phyloP scores from a whole-genome alignment of 805 yeast genomes.

The Myxozyma neotropica region DNA sequence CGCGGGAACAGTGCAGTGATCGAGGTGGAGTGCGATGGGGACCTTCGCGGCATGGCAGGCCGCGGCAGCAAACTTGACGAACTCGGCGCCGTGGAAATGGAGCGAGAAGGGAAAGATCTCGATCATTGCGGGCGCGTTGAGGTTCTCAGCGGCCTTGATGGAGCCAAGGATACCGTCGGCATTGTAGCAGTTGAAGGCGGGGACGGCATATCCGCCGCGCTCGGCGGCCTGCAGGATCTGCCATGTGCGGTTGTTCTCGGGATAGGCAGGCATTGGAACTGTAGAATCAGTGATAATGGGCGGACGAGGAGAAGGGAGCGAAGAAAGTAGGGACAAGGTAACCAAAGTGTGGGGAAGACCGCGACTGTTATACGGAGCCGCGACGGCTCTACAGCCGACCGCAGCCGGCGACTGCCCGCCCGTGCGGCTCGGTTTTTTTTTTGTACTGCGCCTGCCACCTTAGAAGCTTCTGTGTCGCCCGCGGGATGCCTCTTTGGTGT shows the following conservation, averaged over 20 bases:
- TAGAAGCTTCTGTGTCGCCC: neutral
- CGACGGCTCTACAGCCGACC: slow-evolving; percentile 8
- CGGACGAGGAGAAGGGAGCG: neutral
- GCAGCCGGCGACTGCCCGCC: slow-evolving; percentile 10
- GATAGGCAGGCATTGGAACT: slow-evolving; percentile 22
- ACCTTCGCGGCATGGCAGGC: slow-evolving; percentile 42
- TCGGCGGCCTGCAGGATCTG: slow-evolving; percentile 43
- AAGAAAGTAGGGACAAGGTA: neutral
- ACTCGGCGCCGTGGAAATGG: slow-evolving; percentile 42
- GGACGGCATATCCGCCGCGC: slow-evolving; percentile 42
- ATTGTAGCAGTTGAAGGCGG: slow-evolving; percentile 45
- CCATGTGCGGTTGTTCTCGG: slow-evolving; percentile 39
- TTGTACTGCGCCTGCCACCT: neutral
- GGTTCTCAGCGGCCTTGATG: slow-evolving; percentile 45
- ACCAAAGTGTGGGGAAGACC: slow-evolving; percentile 4
- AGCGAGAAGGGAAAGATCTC: slow-evolving; percentile 48
- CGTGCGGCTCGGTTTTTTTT: slow-evolving; percentile 3
- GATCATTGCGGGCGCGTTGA: slow-evolving; percentile 43
- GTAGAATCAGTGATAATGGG: no score
- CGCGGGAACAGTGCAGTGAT: slow-evolving; percentile 44
- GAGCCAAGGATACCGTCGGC: slow-evolving; percentile 45
- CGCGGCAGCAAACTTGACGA: slow-evolving; percentile 39
- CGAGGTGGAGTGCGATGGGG: slow-evolving; percentile 45
- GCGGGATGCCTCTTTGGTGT: no score
- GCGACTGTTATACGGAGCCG: neutral